These are phyloP conservation scores for Cladosporium sp. DNA, from an alignment of 2,329 filamentous ascomycete genomes.

Conservation along the genomic window DNA sequence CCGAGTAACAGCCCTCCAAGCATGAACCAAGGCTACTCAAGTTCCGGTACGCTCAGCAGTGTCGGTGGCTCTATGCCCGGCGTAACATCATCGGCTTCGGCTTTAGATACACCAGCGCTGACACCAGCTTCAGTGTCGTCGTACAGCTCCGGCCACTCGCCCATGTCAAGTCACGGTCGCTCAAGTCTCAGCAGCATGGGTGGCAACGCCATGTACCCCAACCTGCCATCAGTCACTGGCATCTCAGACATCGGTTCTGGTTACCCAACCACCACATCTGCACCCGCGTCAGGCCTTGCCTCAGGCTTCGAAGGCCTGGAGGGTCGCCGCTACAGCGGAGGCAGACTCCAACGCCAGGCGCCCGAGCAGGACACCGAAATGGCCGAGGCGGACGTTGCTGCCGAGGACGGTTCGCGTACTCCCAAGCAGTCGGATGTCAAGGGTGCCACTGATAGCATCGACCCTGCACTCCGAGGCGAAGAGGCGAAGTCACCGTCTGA, in stretches of 20 bases:
- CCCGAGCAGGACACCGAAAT: conserved; percentile 51
- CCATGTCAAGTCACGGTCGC: conserved; percentile 65
- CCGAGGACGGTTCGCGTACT: conserved; percentile 41
- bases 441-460: conserved; percentile 38
- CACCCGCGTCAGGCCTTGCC: conserved; percentile 69
- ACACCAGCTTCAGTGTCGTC: conserved; percentile 76
- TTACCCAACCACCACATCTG: conserved; percentile 68
- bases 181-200: conserved; percentile 57
- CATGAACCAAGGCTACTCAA: conserved; percentile 30
- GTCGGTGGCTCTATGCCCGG: conserved; percentile 42
- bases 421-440: conserved; percentile 36
- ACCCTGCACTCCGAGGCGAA: conserved; percentile 41
- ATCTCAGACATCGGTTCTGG: conserved; percentile 59
- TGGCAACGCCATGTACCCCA: conserved; percentile 71
- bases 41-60: conserved; percentile 34
- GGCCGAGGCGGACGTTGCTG: conserved; percentile 51
- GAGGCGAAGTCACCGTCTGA: conserved; percentile 30
- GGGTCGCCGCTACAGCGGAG: conserved; percentile 63
- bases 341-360: conserved; percentile 59
- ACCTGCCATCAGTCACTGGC: conserved; percentile 68
- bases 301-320: conserved; percentile 62
- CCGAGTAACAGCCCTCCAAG: conserved; percentile 60
- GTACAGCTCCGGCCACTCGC: conserved; percentile 75
- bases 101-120: conserved; percentile 69
- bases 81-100: conserved; percentile 46